Conservation (phyloP, 306 rosid genomes). For the Lablab purpureus region DNA sequence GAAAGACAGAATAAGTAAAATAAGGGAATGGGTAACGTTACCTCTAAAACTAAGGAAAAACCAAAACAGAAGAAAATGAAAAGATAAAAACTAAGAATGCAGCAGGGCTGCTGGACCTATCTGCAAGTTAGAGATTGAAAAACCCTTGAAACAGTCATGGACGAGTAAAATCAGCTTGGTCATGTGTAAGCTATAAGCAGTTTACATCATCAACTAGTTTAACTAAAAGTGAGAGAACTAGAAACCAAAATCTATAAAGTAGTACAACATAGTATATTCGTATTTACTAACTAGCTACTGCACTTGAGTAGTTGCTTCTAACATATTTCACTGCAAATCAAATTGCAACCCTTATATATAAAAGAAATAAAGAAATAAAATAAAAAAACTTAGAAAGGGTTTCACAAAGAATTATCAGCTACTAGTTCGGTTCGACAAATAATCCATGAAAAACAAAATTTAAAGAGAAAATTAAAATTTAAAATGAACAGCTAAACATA, state of each 20-base stretch:
- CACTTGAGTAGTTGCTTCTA: constrained; percentile 23
- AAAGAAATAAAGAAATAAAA: too few relatives aligned
- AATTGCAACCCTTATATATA: not conserved
- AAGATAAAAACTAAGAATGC: constrained; percentile 21
- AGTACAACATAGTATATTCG: not conserved
- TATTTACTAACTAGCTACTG: constrained; percentile 2
- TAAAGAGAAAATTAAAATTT: constrained; percentile 17
- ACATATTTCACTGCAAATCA: not conserved
- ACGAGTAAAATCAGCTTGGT: not conserved
- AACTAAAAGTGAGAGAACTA: not conserved
- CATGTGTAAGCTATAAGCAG: not conserved
- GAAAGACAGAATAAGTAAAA: not conserved
- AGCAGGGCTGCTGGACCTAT: constrained; percentile 25
- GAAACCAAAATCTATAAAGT: constrained; percentile 4
- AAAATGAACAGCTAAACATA: constrained; percentile 53
- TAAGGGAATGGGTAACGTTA: not conserved
- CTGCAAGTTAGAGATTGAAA: constrained; percentile 28
- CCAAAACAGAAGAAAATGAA: not conserved
- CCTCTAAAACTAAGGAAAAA: constrained; percentile 20
- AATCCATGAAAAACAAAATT: constrained; percentile 24
- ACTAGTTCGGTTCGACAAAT: constrained; percentile 26
- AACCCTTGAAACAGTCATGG: not conserved
- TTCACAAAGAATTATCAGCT: constrained; percentile 4
- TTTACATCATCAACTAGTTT: constrained; percentile 28
- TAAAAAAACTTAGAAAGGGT: not conserved